Percentiles rank a stretch among this genome's conserved stretches.
phyloP scores from a whole-genome alignment of 257 asterid genomes.

The Solanum etuberosum region DNA sequence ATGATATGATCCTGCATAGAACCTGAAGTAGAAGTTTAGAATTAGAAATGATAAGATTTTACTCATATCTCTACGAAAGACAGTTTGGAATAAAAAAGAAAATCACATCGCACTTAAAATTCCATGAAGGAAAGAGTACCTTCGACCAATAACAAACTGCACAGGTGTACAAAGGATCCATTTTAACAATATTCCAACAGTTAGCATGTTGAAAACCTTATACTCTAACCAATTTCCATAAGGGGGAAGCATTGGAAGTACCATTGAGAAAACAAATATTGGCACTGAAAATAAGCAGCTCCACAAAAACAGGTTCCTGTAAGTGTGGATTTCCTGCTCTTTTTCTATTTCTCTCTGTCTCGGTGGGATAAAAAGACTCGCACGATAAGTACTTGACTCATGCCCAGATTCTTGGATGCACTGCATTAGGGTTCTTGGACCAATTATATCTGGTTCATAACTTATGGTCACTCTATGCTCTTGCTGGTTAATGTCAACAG shows the following conservation, averaged over 20 bases:
- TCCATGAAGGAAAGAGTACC: constrained; percentile 30
- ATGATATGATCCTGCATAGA: constrained; percentile 90
- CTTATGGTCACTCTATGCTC: constrained; percentile 45
- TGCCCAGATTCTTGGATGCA: constrained; percentile 54
- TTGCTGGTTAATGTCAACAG: constrained; percentile 43
- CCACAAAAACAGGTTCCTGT: constrained; percentile 69
- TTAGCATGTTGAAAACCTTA: constrained; percentile 75
- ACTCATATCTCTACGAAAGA: background rate
- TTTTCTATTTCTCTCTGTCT: constrained; percentile 67
- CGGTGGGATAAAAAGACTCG: constrained; percentile 66
- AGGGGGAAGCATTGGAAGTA: constrained; percentile 89
- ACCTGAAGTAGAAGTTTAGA: constrained; percentile 38
- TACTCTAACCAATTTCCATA: constrained; percentile 87
- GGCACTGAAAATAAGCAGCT: constrained; percentile 91
- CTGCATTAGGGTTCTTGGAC: constrained; percentile 85
- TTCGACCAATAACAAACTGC: constrained; percentile 83
- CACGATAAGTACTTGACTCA: constrained; percentile 44
- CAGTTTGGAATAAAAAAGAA: background rate
- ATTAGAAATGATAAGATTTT: background rate
- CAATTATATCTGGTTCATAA: constrained; percentile 73
- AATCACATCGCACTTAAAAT: background rate
- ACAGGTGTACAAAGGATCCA: constrained; percentile 97
- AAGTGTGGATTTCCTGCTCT: constrained; percentile 50
- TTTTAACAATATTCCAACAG: constrained; percentile 65
- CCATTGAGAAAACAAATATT: constrained; percentile 70